phyloP scores from a whole-genome alignment of 495 filamentous ascomycete genomes.

The Penicillium antarcticum region DNA sequence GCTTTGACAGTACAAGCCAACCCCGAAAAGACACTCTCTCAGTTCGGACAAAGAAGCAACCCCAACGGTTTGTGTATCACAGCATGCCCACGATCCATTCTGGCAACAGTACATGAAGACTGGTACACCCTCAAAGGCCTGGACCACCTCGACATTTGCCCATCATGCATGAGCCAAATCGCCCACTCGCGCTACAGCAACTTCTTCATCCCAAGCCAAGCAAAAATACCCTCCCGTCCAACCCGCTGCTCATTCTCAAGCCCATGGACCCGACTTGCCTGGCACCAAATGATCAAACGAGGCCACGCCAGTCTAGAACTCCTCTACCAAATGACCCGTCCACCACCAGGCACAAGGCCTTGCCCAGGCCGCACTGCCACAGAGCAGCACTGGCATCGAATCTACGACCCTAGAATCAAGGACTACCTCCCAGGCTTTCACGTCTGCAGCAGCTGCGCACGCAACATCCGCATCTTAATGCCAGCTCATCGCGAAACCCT shows the following conservation, averaged over 20 bases:
- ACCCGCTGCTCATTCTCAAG: conserved; percentile 58
- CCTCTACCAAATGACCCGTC: conserved; percentile 50
- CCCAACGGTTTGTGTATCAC: conserved; percentile 34
- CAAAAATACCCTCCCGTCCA: conserved; percentile 35
- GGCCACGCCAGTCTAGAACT: conserved; percentile 49
- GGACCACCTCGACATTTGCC: conserved; percentile 59
- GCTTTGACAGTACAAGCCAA: neutral
- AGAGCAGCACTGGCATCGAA: conserved; percentile 55
- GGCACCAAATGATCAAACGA: conserved; percentile 59
- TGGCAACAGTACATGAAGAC: conserved; percentile 51
- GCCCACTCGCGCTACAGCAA: conserved; percentile 50
- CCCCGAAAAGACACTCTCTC: conserved; percentile 1
- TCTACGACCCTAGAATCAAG: conserved; percentile 52
- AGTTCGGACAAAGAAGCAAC: neutral
- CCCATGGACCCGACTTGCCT: conserved; percentile 66
- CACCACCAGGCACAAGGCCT: conserved; percentile 33
- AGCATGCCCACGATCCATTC: conserved; percentile 51
- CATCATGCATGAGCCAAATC: conserved; percentile 56
- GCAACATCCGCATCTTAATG: conserved; percentile 49
- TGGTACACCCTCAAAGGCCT: conserved; percentile 63
- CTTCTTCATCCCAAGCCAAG: conserved; percentile 47
- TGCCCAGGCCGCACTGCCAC: conserved; percentile 52
- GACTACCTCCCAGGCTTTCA: conserved; percentile 53
- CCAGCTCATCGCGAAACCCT: conserved; percentile 50
- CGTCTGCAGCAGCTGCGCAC: conserved; percentile 52